Evolutionary conservation across 2,329 filamentous ascomycete genomes (phyloP).

Genomic region (Xylariaceae sp.): DNA sequence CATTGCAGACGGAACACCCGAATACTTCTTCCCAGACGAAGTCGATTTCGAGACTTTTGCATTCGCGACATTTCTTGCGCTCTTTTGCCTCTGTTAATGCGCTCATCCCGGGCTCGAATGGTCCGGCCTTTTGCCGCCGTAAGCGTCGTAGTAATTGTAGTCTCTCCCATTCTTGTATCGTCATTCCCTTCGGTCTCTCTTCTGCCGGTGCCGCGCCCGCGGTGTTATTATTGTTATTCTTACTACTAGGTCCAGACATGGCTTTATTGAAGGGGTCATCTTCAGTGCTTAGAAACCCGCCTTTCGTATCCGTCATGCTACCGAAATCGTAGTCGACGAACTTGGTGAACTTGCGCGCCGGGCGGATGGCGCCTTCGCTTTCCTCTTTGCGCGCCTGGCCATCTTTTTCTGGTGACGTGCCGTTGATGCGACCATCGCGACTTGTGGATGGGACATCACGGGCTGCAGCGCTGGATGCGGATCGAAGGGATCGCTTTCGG

Average conservation of each 20-base stretch:
- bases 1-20: constrained; percentile 64
- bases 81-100: constrained; percentile 58
- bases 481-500: constrained; percentile 65
- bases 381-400: constrained; percentile 21
- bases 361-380: constrained; percentile 49
- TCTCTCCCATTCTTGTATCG: constrained; percentile 83
- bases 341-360: constrained; percentile 83
- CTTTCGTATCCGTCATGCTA: constrained; percentile 96
- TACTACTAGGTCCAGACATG: constrained; percentile 47
- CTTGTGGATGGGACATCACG: constrained; percentile 48
- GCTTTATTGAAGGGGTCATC: constrained; percentile 89
- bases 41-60: constrained; percentile 79
- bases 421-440: constrained; percentile 59
- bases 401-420: constrained; percentile 26
- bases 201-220: constrained; percentile 34
- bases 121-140: constrained; percentile 67
- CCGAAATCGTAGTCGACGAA: constrained; percentile 98
- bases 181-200: constrained; percentile 81
- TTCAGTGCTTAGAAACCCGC: constrained; percentile 83
- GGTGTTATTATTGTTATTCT: neutral
- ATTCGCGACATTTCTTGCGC: constrained; percentile 77
- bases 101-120: constrained; percentile 85
- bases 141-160: constrained; percentile 69
- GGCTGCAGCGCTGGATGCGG: constrained; percentile 43
- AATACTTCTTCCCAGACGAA: constrained; percentile 92